These are phyloP conservation scores for Macaranga tanarius DNA, from an alignment of 441 rosid genomes.

Conservation along the genomic window DNA sequence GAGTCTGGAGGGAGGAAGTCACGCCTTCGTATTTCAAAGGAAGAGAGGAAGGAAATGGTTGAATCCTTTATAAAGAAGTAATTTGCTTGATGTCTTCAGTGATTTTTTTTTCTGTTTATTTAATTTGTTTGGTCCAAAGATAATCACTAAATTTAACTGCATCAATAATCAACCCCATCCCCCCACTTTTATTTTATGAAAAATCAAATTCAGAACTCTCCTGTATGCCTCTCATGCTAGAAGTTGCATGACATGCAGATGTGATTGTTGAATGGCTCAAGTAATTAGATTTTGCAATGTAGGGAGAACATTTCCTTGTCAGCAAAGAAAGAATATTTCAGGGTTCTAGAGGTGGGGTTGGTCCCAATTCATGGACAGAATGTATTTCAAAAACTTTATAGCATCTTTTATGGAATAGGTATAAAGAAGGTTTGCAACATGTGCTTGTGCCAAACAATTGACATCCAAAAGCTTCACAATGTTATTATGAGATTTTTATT, in stretches of 20 bases:
- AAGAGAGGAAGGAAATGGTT: constrained; percentile 81
- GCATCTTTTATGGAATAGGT: neutral
- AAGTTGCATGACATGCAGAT: constrained; percentile 7
- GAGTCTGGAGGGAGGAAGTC: constrained; percentile 73
- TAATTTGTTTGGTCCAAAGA: constrained; percentile 10
- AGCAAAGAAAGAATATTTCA: neutral
- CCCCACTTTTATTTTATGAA: neutral
- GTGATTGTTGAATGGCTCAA: neutral
- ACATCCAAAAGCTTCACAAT: neutral
- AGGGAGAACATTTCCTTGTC: neutral
- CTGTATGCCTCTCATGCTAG: neutral
- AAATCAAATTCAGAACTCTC: neutral
- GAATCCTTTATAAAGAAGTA: constrained; percentile 83
- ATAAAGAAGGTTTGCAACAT: neutral
- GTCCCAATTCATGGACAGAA: neutral
- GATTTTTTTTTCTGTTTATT: constrained; percentile 5
- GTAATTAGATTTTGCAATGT: constrained; percentile 1
- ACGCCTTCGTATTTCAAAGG: constrained; percentile 83
- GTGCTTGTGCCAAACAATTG: neutral
- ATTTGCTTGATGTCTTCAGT: constrained; percentile 17
- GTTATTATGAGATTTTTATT: neutral
- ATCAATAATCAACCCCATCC: neutral
- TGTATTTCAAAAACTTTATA: neutral
- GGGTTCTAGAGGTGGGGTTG: neutral
- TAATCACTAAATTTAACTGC: neutral